These are phyloP conservation scores for Metschnikowia koreensis DNA, from an alignment of 805 yeast genomes.

Conservation along the genomic window DNA sequence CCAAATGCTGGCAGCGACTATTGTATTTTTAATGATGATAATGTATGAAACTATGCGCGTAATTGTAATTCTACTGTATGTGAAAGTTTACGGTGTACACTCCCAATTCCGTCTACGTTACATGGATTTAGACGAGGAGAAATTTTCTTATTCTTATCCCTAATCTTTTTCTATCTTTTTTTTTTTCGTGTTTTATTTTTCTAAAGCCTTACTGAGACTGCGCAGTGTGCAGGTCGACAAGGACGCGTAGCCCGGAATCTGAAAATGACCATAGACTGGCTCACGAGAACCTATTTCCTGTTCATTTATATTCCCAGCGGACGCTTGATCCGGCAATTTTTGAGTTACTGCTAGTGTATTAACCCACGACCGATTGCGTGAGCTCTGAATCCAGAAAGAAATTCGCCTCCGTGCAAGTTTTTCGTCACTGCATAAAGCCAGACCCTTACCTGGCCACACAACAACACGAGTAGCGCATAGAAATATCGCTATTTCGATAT, in stretches of 20 bases:
- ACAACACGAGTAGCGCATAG: neutral
- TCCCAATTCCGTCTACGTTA: no score
- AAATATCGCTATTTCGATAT: neutral
- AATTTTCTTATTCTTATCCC: no score
- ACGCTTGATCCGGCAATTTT: neutral
- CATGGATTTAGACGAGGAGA: no score
- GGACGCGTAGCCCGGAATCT: slow-evolving; percentile 8
- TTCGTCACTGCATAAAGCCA: slow-evolving; percentile 5
- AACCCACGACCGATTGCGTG: neutral
- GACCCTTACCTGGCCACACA: neutral
- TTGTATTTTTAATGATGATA: slow-evolving; percentile 19
- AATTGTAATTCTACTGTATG: no score
- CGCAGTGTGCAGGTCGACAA: neutral
- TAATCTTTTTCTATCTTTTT: neutral
- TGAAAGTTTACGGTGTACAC: no score
- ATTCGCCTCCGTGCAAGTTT: neutral
- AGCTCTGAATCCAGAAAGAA: neutral
- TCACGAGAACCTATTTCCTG: neutral
- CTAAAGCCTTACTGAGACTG: no score
- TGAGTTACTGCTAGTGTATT: neutral
- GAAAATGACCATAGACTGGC: neutral
- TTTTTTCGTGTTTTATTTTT: neutral
- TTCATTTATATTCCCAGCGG: neutral
- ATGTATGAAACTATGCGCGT: slow-evolving; percentile 5
- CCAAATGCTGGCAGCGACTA: slow-evolving; percentile 6